Evolutionary conservation across 352 stramenopile species (phyloP).

Genomic region (Phytophthora constricta): DNA sequence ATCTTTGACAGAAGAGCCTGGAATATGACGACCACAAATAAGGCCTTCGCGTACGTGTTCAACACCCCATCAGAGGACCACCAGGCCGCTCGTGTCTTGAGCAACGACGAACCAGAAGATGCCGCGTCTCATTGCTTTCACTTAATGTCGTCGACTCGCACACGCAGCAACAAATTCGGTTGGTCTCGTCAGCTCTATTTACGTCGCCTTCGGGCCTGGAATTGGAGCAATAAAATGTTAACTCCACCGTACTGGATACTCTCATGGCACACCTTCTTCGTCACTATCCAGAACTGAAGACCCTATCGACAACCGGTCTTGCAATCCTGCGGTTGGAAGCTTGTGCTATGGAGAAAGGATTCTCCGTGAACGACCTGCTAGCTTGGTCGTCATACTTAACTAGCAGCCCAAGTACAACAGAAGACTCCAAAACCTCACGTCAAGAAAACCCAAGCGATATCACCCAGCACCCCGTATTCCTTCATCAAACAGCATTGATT

Average conservation of each 20-base stretch:
- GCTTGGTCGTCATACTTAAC: constrained; percentile 11
- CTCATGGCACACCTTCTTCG: constrained; percentile 19
- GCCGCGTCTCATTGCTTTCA: not conserved
- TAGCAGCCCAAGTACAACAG: not conserved
- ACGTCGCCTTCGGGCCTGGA: not conserved
- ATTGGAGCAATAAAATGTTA: constrained; percentile 11
- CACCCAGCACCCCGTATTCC: constrained; percentile 1
- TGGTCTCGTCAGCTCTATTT: not conserved
- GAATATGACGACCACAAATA: constrained; percentile 20
- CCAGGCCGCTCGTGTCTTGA: constrained; percentile 16
- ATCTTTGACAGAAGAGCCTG: constrained; percentile 20
- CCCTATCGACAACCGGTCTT: not conserved
- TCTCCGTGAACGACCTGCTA: constrained; percentile 11
- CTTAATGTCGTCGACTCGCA: constrained; percentile 4
- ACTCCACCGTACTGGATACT: constrained; percentile 9
- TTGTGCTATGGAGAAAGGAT: not conserved
- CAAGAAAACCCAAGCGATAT: not conserved
- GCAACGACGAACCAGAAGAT: not conserved
- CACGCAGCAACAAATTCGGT: constrained; percentile 8
- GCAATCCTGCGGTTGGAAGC: constrained; percentile 5
- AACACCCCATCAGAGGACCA: constrained; percentile 15
- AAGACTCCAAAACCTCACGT: not conserved
- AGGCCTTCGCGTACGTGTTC: constrained; percentile 15
- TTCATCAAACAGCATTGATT: not conserved
- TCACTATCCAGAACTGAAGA: constrained; percentile 15